phyloP scores from a whole-genome alignment of 805 yeast genomes.

The Nadsonia fulvescens region DNA sequence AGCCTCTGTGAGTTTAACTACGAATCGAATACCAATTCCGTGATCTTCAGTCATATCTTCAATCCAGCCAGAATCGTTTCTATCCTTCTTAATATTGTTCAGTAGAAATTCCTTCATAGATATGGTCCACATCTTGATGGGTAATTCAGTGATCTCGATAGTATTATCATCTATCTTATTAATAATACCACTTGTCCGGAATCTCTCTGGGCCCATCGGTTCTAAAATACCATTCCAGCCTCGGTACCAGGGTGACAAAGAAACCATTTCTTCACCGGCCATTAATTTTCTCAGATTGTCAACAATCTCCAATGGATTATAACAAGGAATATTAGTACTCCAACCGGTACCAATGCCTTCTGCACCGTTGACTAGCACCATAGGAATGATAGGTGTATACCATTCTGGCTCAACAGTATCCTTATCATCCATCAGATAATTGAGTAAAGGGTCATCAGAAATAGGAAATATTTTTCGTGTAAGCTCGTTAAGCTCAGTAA shows the following conservation, averaged over 20 bases:
- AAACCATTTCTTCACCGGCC: slow-evolving; percentile 49
- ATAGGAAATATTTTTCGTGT: slow-evolving; percentile 64
- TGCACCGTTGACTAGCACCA: slow-evolving; percentile 86
- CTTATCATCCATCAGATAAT: slow-evolving; percentile 82
- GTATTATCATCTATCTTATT: slow-evolving; percentile 67
- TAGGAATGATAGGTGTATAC: slow-evolving; percentile 88
- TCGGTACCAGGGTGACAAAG: slow-evolving; percentile 83
- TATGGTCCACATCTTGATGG: slow-evolving; percentile 83
- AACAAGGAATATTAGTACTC: slow-evolving; percentile 86
- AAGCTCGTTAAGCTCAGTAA: slow-evolving; percentile 61
- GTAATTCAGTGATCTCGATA: slow-evolving; percentile 79
- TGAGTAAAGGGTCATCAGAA: slow-evolving; percentile 59
- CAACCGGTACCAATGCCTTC: slow-evolving; percentile 99
- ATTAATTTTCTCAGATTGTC: slow-evolving; percentile 54
- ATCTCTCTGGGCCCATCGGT: slow-evolving; percentile 40
- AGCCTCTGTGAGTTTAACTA: slow-evolving; percentile 51
- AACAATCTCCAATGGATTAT: slow-evolving; percentile 72
- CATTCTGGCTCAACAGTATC: slow-evolving; percentile 88
- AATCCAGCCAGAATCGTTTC: slow-evolving; percentile 46
- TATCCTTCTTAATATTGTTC: slow-evolving; percentile 38
- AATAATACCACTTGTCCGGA: slow-evolving; percentile 59
- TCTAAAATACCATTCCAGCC: slow-evolving; percentile 87
- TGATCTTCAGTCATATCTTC: slow-evolving; percentile 93
- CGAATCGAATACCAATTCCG: slow-evolving; percentile 60
- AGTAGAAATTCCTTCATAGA: slow-evolving; percentile 73